Conservation (phyloP, 2,329 filamentous ascomycete species). For the Nemania abortiva region DNA sequence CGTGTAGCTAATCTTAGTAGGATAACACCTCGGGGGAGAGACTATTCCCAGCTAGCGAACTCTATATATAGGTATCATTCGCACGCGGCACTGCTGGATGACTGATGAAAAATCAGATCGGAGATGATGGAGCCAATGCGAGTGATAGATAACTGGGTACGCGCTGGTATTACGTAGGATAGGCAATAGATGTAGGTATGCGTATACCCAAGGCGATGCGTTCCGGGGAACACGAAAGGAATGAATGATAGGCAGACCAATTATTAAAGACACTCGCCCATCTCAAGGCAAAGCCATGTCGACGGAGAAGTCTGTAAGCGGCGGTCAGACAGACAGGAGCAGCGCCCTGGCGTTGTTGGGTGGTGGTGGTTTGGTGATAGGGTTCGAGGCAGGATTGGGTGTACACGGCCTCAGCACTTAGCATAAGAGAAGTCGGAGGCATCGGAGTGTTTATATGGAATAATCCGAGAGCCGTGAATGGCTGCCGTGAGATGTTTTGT, state of each 20-base stretch:
- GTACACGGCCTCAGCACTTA: conserved; percentile 1
- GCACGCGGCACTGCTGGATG: conserved; percentile 17
- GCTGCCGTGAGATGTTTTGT: conserved; percentile 22
- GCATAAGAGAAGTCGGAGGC: conserved; percentile 32
- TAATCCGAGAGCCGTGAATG: conserved; percentile 43
- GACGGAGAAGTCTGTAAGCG: conserved; percentile 11
- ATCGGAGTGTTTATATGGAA: conserved; percentile 42
- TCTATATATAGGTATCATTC: neutral
- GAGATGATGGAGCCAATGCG: conserved; percentile 19
- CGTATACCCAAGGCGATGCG: conserved; percentile 9
- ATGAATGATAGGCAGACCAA: neutral
- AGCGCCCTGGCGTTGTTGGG: neutral
- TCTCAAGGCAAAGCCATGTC: conserved; percentile 9
- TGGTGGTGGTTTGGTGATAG: conserved; percentile 26
- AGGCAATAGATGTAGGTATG: conserved; percentile 30
- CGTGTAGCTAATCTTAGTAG: neutral
- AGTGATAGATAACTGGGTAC: conserved; percentile 4
- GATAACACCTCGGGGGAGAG: neutral
- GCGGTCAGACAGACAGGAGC: neutral
- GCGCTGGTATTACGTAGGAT: conserved; percentile 8
- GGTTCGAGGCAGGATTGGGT: conserved; percentile 29
- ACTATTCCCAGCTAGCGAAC: neutral
- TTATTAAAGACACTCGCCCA: neutral
- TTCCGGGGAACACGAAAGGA: conserved; percentile 13
- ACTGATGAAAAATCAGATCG: conserved; percentile 16